Evolutionary conservation across 345 rosid genomes (phyloP).

Genomic region (Psidium friedrichsthalianum): DNA sequence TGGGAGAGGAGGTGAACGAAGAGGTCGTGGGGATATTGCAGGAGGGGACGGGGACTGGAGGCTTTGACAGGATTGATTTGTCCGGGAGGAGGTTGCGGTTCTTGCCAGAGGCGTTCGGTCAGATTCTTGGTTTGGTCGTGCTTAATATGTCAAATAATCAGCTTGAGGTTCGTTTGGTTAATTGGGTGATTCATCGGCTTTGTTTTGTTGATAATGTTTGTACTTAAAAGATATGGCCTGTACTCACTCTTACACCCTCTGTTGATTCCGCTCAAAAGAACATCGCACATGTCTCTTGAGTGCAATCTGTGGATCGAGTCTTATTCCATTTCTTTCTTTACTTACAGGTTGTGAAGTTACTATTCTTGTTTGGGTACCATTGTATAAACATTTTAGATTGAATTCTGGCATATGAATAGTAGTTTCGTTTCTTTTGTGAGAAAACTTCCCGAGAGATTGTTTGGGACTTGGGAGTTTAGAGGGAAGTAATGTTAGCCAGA

Average conservation of each 20-base stretch:
- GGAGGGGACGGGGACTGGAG: slow-evolving; percentile 34
- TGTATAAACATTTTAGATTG: background rate
- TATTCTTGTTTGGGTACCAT: background rate
- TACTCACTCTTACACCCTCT: background rate
- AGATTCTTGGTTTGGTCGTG: slow-evolving; percentile 43
- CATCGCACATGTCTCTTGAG: background rate
- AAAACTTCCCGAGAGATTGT: background rate
- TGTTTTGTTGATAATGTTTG: background rate
- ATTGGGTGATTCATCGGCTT: background rate
- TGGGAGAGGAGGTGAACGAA: slow-evolving; percentile 35
- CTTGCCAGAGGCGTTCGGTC: slow-evolving; percentile 83
- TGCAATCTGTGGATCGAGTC: background rate
- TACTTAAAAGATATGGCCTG: background rate
- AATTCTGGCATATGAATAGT: background rate
- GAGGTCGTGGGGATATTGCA: slow-evolving; percentile 38
- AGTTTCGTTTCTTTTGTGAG: background rate
- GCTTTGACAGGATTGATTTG: slow-evolving; percentile 60
- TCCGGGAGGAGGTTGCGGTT: slow-evolving; percentile 38
- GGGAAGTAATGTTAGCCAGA: background rate
- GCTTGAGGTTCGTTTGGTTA: slow-evolving; percentile 41
- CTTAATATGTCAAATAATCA: slow-evolving; percentile 66
- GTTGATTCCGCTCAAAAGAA: background rate
- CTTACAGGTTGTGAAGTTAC: background rate
- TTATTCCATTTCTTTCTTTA: background rate
- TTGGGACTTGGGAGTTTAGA: background rate